Base-by-base conservation (phyloP, 495 filamentous ascomycete genomes). In the Podospora comata region DNA sequence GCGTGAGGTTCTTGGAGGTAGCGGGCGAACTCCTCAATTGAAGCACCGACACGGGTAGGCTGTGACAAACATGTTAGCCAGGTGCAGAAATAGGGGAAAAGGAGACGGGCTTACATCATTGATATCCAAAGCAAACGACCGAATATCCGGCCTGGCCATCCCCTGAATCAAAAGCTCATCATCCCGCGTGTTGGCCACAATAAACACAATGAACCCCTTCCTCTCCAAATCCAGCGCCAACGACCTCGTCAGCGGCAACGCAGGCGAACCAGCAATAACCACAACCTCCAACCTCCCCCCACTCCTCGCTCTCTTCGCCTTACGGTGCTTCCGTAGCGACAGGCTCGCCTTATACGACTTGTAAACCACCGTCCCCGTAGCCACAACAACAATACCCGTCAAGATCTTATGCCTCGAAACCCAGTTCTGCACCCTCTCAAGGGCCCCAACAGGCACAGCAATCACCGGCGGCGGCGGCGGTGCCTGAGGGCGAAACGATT, bases 271-370 rank as follows among this genome's bases (percentile, higher is more conserved):
- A 39, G 92, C 92, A 68, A 99, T 81, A 18, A 97, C 90, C 59
- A 99, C 90, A 32, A 98, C 94, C 74, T 98, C 95, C 62, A 89
- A 87, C 64, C 94, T 83, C 11, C 91, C 89, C n/a, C 95, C 95
- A 81, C 92, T 96, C 16, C 85, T 83, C 6, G 91, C 90, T 30
- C 90, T 85, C 76, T 82, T 85, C 9, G 94, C 95, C 68, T 91
- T 87, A 69, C 93, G 85, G 72, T 89, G 88, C 77, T 87, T 89
- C 5, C 84, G 82, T 70, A 85, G 77, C 11, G 83, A 75, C 63
- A 83, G 88, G 70, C 84, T 89, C 63, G 80, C 87, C 63, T 87
- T 83, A 72, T 88, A 89, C 26, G 89, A 79, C 66, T 90, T 79
- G 62, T 90, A 89, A n/a, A 83, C 85, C 2, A 86, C 83, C 20